Evolutionary conservation across 106 monocot genomes (phyloP), one percentile per base, ranked within the genome.

Genomic region (Iris macrosiphon): DNA sequence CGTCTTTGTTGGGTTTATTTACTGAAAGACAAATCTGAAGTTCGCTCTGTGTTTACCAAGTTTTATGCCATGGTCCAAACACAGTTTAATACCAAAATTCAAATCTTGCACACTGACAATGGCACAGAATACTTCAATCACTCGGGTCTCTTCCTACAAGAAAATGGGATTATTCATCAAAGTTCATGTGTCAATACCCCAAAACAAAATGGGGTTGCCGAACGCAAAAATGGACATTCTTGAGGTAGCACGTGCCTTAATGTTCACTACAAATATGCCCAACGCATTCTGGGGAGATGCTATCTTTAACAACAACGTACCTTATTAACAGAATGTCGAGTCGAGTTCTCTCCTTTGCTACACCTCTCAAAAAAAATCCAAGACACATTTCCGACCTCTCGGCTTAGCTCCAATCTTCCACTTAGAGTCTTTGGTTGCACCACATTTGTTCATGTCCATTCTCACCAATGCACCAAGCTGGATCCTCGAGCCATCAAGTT

Each of bases 181-280:
- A 54, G 53, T 31, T 54, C 18, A 20, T 3, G 49, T 4, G 1
- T 49, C 21, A 21, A 2, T 25, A 49, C 49, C 34, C 34, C 34
- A 35, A 31, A 54, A 54, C 54, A 54, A 32, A 54, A 54, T 54
- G 54, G 54, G 33, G 54, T 17, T n/a, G 31, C 33, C 7, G 33
- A 34, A 16, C 31, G 54, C 4, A 54, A 54, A 32, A 54, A 54
- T 34, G 34, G 54, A 54, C 33, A 54, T 34, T 33, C 18, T 54
- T 17, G 54, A 54, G 18, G 30, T 54, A 13, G 33, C 54, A 31
- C 54, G 54, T 32, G 54, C 31, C 33, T 33, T 34, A 4, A 54
- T 54, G 54, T 34, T 54, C 33, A 31, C 31, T 4, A 34, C 16
- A 12, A 29, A 34, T 34, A 18, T 34, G 14, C 54, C 31, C 19